Base-by-base conservation (phyloP, 2,329 filamentous ascomycete genomes). In the Talaromyces sp. region DNA sequence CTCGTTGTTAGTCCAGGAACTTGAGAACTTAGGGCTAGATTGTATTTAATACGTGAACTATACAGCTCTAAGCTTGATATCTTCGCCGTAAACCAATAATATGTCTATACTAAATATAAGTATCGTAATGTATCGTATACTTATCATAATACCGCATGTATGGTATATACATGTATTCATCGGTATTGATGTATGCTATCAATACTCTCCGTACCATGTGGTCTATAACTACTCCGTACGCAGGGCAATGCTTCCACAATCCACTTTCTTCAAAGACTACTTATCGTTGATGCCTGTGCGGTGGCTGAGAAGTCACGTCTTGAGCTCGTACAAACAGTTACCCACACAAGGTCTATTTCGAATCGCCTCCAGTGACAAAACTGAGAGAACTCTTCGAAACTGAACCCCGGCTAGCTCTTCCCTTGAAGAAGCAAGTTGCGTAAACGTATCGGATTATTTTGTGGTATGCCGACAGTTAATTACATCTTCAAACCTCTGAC, bases 1-100 rank as follows among this genome's bases (percentile, higher is more conserved):
- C 54, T 40, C 35, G 19, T 36, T 19, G 17, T 36, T 41, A 31
- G 41, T 31, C 35, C 35, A 36, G 31, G 33, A n/a, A 52, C 13
- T 52, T 25, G 33, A 52, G 48, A 39, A 33, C 8, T 54, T 43
- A 54, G 52, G 36, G 52, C 52, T 43, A 21, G 37, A 10, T 21
- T 9, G 52, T 54, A 37, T 28, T 28, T 25, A 8, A 9, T 25
- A 52, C 48, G 33, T 3, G 21, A 39, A 1, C 7, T 2, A 52
- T 53, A 41, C 36, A 2, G 36, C 36, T 10, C 10, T 36, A 22
- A 19, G 0, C 0, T 5, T 0, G 9, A 11, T 8, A 36, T 39
- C 31, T n/a, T 10, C 8, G 0, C 19, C 3, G 11, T 15, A 0
- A 8, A 2, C 45, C 28, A 48, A 48, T 17, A n/a, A 35, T 15